A percentile compares a stretch with the other conserved stretches of the same genome.
These are phyloP conservation scores for Cladosporium velox DNA, from an alignment of 2,329 filamentous ascomycete species.

Conservation along the genomic window DNA sequence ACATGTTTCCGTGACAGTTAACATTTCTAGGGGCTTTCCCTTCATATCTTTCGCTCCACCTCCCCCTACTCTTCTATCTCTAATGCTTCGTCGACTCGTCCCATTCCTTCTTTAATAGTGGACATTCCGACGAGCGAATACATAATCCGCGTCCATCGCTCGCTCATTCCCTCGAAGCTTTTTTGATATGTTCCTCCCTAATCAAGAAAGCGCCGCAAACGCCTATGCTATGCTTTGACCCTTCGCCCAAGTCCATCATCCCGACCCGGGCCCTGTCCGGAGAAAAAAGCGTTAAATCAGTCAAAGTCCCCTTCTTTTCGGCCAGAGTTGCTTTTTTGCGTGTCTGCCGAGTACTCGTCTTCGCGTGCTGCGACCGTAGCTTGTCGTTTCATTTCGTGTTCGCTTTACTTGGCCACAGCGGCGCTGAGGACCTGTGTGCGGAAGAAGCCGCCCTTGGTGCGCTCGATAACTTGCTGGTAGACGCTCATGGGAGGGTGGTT, in stretches of 20 bases:
- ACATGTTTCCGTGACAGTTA: constrained; percentile 2
- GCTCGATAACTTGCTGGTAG: constrained; percentile 98
- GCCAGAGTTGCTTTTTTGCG: neutral
- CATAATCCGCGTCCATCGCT: neutral
- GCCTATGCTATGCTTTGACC: constrained; percentile 31
- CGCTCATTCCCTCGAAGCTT: constrained; percentile 6
- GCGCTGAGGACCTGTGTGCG: constrained; percentile 86
- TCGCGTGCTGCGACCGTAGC: constrained; percentile 17
- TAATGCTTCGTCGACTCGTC: constrained; percentile 6
- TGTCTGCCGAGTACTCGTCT: neutral
- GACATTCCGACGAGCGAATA: neutral
- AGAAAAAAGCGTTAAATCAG: constrained; percentile 17
- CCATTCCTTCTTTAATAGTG: constrained; percentile 11
- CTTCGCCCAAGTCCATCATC: constrained; percentile 13
- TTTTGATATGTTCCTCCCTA: constrained; percentile 16
- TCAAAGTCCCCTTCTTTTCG: neutral
- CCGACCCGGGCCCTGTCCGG: constrained; percentile 14
- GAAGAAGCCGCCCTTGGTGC: constrained; percentile 99
- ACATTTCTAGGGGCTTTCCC: constrained; percentile 2
- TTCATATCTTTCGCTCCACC: constrained; percentile 5
- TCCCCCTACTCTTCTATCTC: constrained; percentile 7
- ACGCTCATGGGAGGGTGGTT: constrained; percentile 98
- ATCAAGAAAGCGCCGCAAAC: constrained; percentile 27
- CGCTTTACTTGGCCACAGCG: constrained; percentile 49
- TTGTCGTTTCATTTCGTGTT: constrained; percentile 17